Conservation (phyloP, 805 yeast species). For the Candida alai region DNA sequence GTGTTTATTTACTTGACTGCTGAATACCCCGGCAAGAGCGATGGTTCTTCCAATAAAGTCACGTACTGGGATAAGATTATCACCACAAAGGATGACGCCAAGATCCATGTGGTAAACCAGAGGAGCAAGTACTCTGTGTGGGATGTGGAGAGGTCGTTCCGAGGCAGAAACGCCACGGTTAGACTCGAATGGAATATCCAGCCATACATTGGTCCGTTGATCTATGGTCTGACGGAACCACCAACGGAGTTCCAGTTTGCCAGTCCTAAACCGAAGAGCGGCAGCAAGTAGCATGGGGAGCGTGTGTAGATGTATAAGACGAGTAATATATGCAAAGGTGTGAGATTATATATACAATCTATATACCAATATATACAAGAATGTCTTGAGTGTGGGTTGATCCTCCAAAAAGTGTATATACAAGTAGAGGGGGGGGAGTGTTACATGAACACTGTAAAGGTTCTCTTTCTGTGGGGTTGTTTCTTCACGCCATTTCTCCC, state of each 20-base stretch:
- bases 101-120: slow-evolving; percentile 45
- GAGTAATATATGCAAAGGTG: too few species aligned
- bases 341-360: too few species aligned
- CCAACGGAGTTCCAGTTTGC: slow-evolving; percentile 27
- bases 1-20: slow-evolving; percentile 89
- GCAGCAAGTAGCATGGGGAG: too few species aligned
- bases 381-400: too few species aligned
- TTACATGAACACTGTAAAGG: too few species aligned
- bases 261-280: too few species aligned
- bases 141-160: slow-evolving; percentile 67
- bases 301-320: too few species aligned
- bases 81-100: slow-evolving; percentile 53
- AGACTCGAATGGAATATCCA: slow-evolving; percentile 87
- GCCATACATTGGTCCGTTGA: slow-evolving; percentile 81
- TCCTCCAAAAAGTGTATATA: too few species aligned
- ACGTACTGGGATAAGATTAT: slow-evolving; percentile 92
- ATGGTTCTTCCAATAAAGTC: slow-evolving; percentile 54
- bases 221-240: slow-evolving; percentile 54
- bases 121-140: slow-evolving; percentile 81
- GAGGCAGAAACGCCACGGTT: slow-evolving; percentile 62
- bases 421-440: too few species aligned
- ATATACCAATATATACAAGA: too few species aligned
- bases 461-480: too few species aligned
- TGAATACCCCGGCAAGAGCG: slow-evolving; percentile 57
- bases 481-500: too few species aligned